Conservation (phyloP, 2,329 filamentous ascomycete species). For the Akanthomyces muscarius region DNA sequence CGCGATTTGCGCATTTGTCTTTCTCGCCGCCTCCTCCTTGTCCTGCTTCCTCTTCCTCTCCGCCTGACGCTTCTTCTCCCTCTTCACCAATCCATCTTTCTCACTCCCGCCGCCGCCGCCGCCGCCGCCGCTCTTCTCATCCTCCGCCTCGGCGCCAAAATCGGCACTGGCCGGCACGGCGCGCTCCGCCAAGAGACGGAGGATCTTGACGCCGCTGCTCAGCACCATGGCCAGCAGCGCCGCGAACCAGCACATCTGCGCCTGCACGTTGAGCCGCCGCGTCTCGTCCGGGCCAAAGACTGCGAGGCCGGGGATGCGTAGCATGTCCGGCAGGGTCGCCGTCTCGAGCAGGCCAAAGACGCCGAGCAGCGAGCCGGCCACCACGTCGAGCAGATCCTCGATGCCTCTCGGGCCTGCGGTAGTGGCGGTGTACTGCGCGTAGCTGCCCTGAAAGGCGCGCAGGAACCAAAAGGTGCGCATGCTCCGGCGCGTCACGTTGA, state of each 20-base stretch:
- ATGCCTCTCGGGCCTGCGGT: conserved; percentile 22
- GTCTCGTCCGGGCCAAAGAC: conserved; percentile 50
- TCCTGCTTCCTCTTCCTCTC: conserved; percentile 32
- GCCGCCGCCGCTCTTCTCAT: conserved; percentile 17
- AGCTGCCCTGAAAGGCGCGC: conserved; percentile 52
- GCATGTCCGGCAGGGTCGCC: conserved; percentile 54
- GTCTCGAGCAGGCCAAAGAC: conserved; percentile 66
- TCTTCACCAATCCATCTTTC: not conserved
- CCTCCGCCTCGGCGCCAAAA: conserved; percentile 21
- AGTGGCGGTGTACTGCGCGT: conserved; percentile 35
- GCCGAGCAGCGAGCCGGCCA: conserved; percentile 57
- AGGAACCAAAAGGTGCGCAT: conserved; percentile 67
- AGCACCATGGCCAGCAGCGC: conserved; percentile 51
- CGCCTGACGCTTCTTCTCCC: conserved; percentile 22
- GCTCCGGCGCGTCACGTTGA: conserved; percentile 54
- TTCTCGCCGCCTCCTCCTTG: conserved; percentile 32
- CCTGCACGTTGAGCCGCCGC: conserved; percentile 50
- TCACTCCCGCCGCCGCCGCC: not conserved
- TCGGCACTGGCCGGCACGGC: conserved; percentile 31
- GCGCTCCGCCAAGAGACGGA: conserved; percentile 33
- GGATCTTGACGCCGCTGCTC: conserved; percentile 39
- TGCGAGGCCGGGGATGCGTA: conserved; percentile 41
- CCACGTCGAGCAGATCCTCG: conserved; percentile 49
- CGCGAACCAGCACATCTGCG: conserved; percentile 67
- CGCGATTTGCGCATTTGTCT: conserved; percentile 28